phyloP scores from a whole-genome alignment of 176 grass and related monocot genomes.

The Alloteropsis semialata region DNA sequence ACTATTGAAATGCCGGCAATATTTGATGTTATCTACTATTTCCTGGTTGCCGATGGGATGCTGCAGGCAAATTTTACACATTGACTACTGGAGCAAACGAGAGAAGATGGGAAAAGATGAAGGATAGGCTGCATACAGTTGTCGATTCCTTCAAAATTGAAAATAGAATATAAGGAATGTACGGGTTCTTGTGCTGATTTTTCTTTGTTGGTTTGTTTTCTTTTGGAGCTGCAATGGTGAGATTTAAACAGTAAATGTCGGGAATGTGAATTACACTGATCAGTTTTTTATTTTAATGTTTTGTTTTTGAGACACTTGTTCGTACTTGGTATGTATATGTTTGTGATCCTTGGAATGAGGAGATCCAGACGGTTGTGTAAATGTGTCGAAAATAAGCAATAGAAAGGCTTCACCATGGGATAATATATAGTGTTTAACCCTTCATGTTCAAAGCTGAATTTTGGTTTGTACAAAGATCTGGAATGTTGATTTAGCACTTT shows the following conservation, averaged over 20 bases:
- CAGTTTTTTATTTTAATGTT: background rate
- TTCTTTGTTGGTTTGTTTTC: slow-evolving; percentile 29
- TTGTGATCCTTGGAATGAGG: background rate
- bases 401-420: background rate
- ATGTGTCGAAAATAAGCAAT: slow-evolving; percentile 14
- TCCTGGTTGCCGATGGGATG: slow-evolving; percentile 2
- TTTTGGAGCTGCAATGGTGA: slow-evolving; percentile 14
- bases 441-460: background rate
- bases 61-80: slow-evolving; percentile 88
- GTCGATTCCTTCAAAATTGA: slow-evolving; percentile 82
- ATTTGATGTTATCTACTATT: background rate
- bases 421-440: background rate
- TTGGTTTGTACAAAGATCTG: background rate
- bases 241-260: slow-evolving; percentile 20
- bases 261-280: slow-evolving; percentile 36
- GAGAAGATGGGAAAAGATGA: slow-evolving; percentile 98
- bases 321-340: background rate
- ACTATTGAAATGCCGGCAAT: background rate
- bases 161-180: slow-evolving; percentile 39
- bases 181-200: background rate
- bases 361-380: slow-evolving; percentile 2
- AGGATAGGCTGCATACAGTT: slow-evolving; percentile 74
- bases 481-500: background rate
- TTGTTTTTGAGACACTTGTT: background rate
- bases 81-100: slow-evolving; percentile 89